phyloP scores from a whole-genome alignment of 2,329 filamentous ascomycete genomes.

The Dendryphion nanum region DNA sequence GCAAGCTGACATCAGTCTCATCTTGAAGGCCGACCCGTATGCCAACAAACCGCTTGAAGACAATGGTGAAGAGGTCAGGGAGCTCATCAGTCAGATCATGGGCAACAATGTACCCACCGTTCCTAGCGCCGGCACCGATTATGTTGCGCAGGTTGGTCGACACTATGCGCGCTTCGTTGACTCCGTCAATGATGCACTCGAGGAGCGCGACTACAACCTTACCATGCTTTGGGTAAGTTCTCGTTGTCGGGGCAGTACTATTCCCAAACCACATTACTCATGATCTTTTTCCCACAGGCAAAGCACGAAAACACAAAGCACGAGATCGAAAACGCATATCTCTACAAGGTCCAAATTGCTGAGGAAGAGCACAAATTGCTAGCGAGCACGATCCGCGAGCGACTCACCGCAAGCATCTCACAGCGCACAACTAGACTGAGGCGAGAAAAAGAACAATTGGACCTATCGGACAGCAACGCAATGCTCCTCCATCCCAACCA shows the following conservation, averaged over 20 bases:
- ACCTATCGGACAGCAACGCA: slow-evolving; percentile 65
- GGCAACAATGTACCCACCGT: slow-evolving; percentile 41
- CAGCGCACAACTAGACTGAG: slow-evolving; percentile 58
- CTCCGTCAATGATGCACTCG: slow-evolving; percentile 82
- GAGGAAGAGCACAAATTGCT: slow-evolving; percentile 62
- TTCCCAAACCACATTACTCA: neutral
- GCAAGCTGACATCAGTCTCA: slow-evolving; percentile 85
- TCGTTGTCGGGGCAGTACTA: neutral
- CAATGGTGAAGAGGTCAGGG: slow-evolving; percentile 63
- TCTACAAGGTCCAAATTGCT: slow-evolving; percentile 61
- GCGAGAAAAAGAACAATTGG: slow-evolving; percentile 66
- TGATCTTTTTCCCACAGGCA: slow-evolving; percentile 53
- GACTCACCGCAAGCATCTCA: slow-evolving; percentile 57
- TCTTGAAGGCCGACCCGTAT: slow-evolving; percentile 83
- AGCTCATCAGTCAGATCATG: slow-evolving; percentile 52
- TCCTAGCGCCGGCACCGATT: slow-evolving; percentile 65
- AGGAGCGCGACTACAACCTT: slow-evolving; percentile 81
- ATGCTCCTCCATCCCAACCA: slow-evolving; percentile 65
- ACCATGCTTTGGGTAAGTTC: slow-evolving; percentile 72
- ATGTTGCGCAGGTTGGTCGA: slow-evolving; percentile 66
- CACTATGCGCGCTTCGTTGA: slow-evolving; percentile 83
- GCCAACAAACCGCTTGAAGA: slow-evolving; percentile 66
- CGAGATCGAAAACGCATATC: slow-evolving; percentile 56
- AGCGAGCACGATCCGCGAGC: slow-evolving; percentile 59
- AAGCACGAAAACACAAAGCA: slow-evolving; percentile 56